phyloP scores from a whole-genome alignment of 805 yeast genomes.

The Jamesozyma hellenica region DNA sequence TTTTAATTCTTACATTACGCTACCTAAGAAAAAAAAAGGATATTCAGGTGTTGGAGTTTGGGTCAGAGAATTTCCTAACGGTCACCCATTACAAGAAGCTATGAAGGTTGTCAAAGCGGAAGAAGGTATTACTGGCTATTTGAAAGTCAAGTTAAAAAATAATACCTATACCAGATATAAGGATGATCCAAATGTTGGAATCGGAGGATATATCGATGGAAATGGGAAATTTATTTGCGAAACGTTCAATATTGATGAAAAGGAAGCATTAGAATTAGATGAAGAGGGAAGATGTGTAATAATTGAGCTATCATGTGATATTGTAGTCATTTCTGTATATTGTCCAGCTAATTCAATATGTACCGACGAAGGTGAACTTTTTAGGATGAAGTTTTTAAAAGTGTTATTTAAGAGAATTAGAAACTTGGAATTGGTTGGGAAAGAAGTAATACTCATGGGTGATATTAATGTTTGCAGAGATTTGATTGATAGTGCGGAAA shows the following conservation, averaged over 20 bases:
- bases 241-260: constrained; percentile 18
- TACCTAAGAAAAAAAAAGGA: constrained; percentile 64
- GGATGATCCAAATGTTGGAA: constrained; percentile 26
- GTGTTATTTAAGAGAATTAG: constrained; percentile 53
- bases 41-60: constrained; percentile 90
- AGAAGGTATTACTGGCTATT: constrained; percentile 78
- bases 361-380: constrained; percentile 55
- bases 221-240: constrained; percentile 6
- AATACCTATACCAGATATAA: constrained; percentile 10
- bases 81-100: constrained; percentile 33
- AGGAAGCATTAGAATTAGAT: constrained; percentile 43
- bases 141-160: constrained; percentile 17
- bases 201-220: constrained; percentile 62
- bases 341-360: constrained; percentile 87
- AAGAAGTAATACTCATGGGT: constrained; percentile 73
- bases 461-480: constrained; percentile 80
- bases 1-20: constrained; percentile 55
- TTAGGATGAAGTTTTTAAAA: constrained; percentile 47
- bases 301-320: constrained; percentile 55
- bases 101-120: constrained; percentile 65
- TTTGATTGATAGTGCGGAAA: constrained; percentile 73
- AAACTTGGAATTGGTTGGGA: constrained; percentile 44
- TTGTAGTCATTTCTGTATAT: constrained; percentile 58
- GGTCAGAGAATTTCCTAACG: constrained; percentile 40
- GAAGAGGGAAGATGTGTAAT: constrained; percentile 77